Evolutionary conservation across 2,329 filamentous ascomycete genomes (phyloP).

Genomic region (Sclerotinia spermophila): DNA sequence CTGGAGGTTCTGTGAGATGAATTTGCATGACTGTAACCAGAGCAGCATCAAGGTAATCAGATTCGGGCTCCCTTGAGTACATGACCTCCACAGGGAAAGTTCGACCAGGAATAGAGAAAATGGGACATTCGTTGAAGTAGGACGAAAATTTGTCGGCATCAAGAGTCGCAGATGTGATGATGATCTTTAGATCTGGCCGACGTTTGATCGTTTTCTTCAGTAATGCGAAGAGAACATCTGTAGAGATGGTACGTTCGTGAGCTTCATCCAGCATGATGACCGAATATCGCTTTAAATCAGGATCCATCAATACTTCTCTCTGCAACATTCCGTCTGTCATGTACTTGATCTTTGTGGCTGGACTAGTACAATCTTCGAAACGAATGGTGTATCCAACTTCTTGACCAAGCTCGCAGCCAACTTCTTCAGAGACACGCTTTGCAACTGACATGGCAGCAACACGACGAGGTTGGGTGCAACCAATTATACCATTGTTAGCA

Average conservation of each 20-base stretch:
- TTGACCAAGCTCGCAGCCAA: conserved; percentile 83
- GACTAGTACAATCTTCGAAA: conserved; percentile 90
- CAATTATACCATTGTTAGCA: conserved; percentile 81
- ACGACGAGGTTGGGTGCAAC: conserved; percentile 94
- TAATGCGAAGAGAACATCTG: conserved; percentile 89
- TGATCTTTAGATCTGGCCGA: conserved; percentile 84
- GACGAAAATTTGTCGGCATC: conserved; percentile 97
- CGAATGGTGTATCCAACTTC: conserved; percentile 97
- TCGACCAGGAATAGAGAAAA: conserved; percentile 92
- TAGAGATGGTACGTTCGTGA: conserved; percentile 94
- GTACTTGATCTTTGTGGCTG: conserved; percentile 93
- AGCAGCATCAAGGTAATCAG: conserved; percentile 90
- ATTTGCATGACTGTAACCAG: conserved; percentile 99
- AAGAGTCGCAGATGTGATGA: conserved; percentile 93
- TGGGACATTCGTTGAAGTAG: conserved; percentile 94
- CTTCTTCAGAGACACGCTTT: conserved; percentile 93
- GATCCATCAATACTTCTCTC: conserved; percentile 89
- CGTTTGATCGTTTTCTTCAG: conserved; percentile 89
- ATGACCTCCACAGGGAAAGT: conserved; percentile 96
- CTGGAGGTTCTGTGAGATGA: conserved; percentile 84
- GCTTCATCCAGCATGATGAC: conserved; percentile 98
- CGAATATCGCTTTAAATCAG: conserved; percentile 83
- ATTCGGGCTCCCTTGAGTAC: conserved; percentile 91
- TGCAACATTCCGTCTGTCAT: conserved; percentile 99
- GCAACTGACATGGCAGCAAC: conserved; percentile 97